These are phyloP conservation scores for Trichoderma breve DNA, from an alignment of 2,329 filamentous ascomycete species.

Conservation along the genomic window DNA sequence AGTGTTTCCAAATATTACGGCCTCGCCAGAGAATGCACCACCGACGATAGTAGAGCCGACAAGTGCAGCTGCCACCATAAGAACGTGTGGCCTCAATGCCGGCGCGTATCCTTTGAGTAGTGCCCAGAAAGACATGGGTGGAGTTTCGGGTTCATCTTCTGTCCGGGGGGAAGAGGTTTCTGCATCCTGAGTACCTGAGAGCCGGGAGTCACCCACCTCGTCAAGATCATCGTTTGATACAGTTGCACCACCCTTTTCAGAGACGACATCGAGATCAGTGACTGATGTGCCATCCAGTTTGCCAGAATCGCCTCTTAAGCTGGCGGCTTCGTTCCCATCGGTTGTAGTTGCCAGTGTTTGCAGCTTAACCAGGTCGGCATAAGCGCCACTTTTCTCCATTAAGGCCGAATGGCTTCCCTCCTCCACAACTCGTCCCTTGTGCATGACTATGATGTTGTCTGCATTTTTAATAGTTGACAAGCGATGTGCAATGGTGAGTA, in stretches of 20 bases:
- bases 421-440: conserved; percentile 58
- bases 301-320: not conserved
- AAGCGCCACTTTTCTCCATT: conserved; percentile 49
- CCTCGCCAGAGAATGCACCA: conserved; percentile 47
- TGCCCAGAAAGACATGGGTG: not conserved
- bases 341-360: conserved; percentile 21
- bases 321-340: not conserved
- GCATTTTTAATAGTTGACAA: conserved; percentile 60
- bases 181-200: not conserved
- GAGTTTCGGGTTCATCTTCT: not conserved
- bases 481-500: conserved; percentile 64
- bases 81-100: conserved; percentile 18
- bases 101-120: conserved; percentile 7
- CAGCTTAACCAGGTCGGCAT: conserved; percentile 44
- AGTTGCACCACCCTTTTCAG: not conserved
- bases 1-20: conserved; percentile 42
- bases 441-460: conserved; percentile 64
- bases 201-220: not conserved
- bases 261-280: not conserved
- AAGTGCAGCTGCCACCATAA: conserved; percentile 37
- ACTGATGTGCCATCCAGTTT: not conserved
- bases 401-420: conserved; percentile 61
- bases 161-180: not conserved
- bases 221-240: not conserved
- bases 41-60: conserved; percentile 48